phyloP scores from a whole-genome alignment of 2,329 filamentous ascomycete species.

The Aspergillus uvarum region DNA sequence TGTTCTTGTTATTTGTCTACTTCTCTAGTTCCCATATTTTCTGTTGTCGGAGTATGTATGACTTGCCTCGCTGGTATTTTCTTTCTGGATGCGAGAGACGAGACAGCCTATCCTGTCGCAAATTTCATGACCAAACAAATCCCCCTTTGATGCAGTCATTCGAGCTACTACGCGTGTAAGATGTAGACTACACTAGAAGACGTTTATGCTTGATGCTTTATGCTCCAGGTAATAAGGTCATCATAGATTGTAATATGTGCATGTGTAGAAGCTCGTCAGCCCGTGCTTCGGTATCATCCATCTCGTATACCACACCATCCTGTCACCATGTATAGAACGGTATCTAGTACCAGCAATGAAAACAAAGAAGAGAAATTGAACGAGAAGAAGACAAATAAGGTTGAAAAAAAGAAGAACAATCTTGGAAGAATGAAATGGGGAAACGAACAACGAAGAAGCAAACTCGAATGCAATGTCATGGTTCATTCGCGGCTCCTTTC shows the following conservation, averaged over 20 bases:
- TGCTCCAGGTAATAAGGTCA: neutral
- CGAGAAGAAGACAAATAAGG: constrained; percentile 4
- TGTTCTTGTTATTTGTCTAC: neutral
- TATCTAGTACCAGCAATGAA: constrained; percentile 3
- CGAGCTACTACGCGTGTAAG: too few relatives aligned
- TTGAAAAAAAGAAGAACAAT: neutral
- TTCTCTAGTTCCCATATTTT: neutral
- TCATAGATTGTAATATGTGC: constrained; percentile 1
- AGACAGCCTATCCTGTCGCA: neutral
- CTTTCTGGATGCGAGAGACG: neutral
- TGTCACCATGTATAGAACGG: constrained; percentile 15
- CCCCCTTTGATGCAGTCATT: neutral
- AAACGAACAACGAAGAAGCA: neutral
- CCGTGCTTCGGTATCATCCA: constrained; percentile 11
- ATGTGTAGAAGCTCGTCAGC: constrained; percentile 5
- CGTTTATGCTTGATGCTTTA: neutral
- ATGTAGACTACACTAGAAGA: too few relatives aligned
- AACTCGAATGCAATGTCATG: constrained; percentile 4
- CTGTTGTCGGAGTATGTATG: neutral
- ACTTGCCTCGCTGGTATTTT: neutral
- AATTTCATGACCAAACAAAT: neutral
- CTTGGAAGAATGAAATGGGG: neutral
- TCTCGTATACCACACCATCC: constrained; percentile 11
- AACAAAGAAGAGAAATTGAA: neutral
- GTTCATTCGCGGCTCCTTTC: neutral